Conservation (phyloP, 2,329 filamentous ascomycete species). For the Neopestalotiopsis clavispora region DNA sequence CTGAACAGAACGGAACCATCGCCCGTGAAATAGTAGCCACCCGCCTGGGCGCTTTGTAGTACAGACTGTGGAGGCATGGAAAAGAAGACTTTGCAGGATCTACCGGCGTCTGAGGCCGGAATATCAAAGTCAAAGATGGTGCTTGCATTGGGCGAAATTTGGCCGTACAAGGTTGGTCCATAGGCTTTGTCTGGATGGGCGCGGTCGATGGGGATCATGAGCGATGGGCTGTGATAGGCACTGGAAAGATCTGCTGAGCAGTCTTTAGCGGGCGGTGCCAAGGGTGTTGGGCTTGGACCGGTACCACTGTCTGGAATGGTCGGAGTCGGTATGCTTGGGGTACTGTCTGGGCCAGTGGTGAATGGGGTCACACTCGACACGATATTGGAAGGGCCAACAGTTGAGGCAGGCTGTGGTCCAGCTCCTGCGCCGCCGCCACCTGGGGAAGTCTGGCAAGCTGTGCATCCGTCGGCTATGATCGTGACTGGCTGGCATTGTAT, state of each 20-base stretch:
- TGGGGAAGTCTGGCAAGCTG: constrained; percentile 8
- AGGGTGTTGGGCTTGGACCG: constrained; percentile 4
- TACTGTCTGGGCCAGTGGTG: constrained; percentile 5
- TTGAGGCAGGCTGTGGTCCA: constrained; percentile 11
- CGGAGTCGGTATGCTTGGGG: neutral
- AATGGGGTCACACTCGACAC: constrained; percentile 14
- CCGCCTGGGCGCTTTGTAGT: constrained; percentile 54
- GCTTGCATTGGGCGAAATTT: constrained; percentile 55
- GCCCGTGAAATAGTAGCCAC: constrained; percentile 56
- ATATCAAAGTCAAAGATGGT: constrained; percentile 76
- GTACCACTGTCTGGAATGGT: neutral
- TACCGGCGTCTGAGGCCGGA: constrained; percentile 54
- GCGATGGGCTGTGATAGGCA: constrained; percentile 23
- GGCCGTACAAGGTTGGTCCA: constrained; percentile 61
- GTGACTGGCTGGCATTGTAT: constrained; percentile 54
- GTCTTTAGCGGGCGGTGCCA: constrained; percentile 10
- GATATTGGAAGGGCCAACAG: neutral
- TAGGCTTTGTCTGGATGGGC: constrained; percentile 53
- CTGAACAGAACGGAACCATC: constrained; percentile 57
- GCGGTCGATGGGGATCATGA: constrained; percentile 61
- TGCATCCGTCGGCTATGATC: constrained; percentile 47
- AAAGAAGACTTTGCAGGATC: constrained; percentile 69
- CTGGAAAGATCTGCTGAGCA: constrained; percentile 13
- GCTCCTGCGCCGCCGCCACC: neutral
- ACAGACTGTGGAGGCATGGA: constrained; percentile 60